phyloP scores from a whole-genome alignment of 2,329 filamentous ascomycete genomes.

The Penicillium verrucosum region DNA sequence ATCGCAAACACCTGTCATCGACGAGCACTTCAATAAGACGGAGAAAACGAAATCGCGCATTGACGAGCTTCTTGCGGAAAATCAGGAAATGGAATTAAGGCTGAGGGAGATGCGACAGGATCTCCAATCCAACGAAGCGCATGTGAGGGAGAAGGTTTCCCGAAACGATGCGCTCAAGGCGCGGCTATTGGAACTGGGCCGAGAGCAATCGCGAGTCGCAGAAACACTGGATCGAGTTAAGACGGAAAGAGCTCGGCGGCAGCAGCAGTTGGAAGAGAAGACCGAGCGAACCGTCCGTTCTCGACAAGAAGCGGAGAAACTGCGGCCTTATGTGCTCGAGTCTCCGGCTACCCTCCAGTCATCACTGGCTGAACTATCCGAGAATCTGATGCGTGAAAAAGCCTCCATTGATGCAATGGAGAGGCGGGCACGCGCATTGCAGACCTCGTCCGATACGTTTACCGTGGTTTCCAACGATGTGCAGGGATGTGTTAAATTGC shows the following conservation, averaged over 20 bases:
- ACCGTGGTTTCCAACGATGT: constrained; percentile 80
- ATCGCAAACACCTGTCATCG: constrained; percentile 82
- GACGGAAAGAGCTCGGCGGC: constrained; percentile 72
- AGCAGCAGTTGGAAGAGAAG: constrained; percentile 54
- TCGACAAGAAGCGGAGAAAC: constrained; percentile 80
- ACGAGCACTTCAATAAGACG: constrained; percentile 88
- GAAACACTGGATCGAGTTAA: constrained; percentile 80
- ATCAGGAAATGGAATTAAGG: constrained; percentile 78
- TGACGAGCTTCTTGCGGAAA: constrained; percentile 78
- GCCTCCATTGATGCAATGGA: constrained; percentile 83
- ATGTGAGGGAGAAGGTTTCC: constrained; percentile 78
- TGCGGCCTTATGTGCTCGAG: constrained; percentile 88
- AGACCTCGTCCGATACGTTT: constrained; percentile 90
- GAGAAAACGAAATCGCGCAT: constrained; percentile 84
- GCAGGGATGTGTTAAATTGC: constrained; percentile 78
- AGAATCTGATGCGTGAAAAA: constrained; percentile 74
- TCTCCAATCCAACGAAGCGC: constrained; percentile 73
- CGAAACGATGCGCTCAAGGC: constrained; percentile 85
- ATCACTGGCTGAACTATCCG: constrained; percentile 75
- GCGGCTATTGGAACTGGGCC: constrained; percentile 72
- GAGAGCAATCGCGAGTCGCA: constrained; percentile 77
- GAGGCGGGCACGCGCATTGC: constrained; percentile 78
- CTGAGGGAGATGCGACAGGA: constrained; percentile 78
- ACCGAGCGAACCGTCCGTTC: constrained; percentile 58
- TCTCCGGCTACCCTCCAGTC: constrained; percentile 80